Evolutionary conservation across 1,284 basidiomycete genomes (phyloP), one percentile per base, ranked within the genome.

Genomic region (Ceratobasidium sp.): DNA sequence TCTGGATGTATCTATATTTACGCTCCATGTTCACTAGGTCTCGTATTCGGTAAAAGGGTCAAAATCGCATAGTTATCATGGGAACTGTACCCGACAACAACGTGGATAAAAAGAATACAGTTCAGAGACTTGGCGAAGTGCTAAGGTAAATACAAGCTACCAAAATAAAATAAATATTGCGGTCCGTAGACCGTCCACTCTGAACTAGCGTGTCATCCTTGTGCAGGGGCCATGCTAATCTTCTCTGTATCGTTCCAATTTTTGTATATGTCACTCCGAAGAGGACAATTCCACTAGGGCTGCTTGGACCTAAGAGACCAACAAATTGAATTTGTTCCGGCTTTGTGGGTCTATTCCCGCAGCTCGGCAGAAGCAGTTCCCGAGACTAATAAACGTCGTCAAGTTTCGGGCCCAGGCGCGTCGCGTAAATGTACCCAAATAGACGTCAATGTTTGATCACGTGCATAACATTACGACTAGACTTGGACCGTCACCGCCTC

Each of bases 231-330:
- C 58, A 60, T 60, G 58, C 58, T 60, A 60, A 60, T 60, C 58
- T 60, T 60, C 58, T 60, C 58, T 60, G 58, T 60, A 60, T 60
- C 58, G 58, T 60, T 60, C 58, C 58, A 60, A 60, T 60, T 60
- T 60, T 60, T 60, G 58, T 60, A 60, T 60, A 60, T 60, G 58
- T 60, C 58, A 60, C 58, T 60, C 58, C 58, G 57, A 64, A 64
- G 60, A 64, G 60, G 60, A 64, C 60, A 36, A 29, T 50, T n/a
- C n/a, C n/a, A n/a, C 14, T n/a, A 16, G 49, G 14, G 8, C 7
- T n/a, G 47, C 39, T 36, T 53, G 19, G 21, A 4, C 6, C 19
- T 8, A 9, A 19, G 21, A 7, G n/a, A 19, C 7, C n/a, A 9
- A 39, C 60, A 39, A 21, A 21, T 53, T 41, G 50, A 60, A 33